These are phyloP conservation scores for Fomitopsis betulina DNA, from an alignment of 1,284 basidiomycete genomes.

Conservation along the genomic window DNA sequence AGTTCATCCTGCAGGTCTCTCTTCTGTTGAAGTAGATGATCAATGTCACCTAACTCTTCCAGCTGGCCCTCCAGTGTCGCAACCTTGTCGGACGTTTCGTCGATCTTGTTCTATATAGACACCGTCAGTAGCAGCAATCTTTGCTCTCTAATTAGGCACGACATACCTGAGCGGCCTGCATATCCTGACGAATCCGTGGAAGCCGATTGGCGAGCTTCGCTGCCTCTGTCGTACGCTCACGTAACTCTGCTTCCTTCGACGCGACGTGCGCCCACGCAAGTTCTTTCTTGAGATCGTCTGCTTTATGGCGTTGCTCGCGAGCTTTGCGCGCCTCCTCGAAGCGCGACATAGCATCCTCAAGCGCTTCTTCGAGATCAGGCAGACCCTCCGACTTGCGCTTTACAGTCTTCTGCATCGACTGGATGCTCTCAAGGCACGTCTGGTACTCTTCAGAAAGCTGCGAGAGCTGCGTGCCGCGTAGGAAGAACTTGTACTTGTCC, in stretches of 20 bases:
- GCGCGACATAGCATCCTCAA: slow-evolving; percentile 56
- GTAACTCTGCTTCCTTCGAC: slow-evolving; percentile 64
- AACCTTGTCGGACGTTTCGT: slow-evolving; percentile 43
- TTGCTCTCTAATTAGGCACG: background rate
- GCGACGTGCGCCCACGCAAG: slow-evolving; percentile 88
- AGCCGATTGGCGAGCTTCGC: slow-evolving; percentile 43
- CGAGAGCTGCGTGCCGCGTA: slow-evolving; percentile 88
- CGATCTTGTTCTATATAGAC: slow-evolving; percentile 31
- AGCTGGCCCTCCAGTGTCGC: slow-evolving; percentile 43
- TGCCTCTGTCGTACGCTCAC: slow-evolving; percentile 44
- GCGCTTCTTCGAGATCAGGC: slow-evolving; percentile 64
- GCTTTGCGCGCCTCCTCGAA: slow-evolving; percentile 74
- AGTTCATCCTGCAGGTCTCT: slow-evolving; percentile 41
- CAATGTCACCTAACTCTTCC: slow-evolving; percentile 45
- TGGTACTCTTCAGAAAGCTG: slow-evolving; percentile 89
- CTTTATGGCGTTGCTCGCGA: slow-evolving; percentile 63
- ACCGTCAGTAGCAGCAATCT: background rate
- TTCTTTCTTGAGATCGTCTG: slow-evolving; percentile 73
- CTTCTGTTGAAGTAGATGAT: slow-evolving; percentile 44
- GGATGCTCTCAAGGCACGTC: slow-evolving; percentile 68
- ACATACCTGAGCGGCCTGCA: slow-evolving; percentile 44
- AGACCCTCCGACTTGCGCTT: slow-evolving; percentile 67
- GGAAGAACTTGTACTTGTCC: slow-evolving; percentile 98
- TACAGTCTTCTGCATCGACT: slow-evolving; percentile 59
- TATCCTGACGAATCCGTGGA: slow-evolving; percentile 45